Conservation (phyloP, 306 rosid species). For the Macrotyloma uniflorum region DNA sequence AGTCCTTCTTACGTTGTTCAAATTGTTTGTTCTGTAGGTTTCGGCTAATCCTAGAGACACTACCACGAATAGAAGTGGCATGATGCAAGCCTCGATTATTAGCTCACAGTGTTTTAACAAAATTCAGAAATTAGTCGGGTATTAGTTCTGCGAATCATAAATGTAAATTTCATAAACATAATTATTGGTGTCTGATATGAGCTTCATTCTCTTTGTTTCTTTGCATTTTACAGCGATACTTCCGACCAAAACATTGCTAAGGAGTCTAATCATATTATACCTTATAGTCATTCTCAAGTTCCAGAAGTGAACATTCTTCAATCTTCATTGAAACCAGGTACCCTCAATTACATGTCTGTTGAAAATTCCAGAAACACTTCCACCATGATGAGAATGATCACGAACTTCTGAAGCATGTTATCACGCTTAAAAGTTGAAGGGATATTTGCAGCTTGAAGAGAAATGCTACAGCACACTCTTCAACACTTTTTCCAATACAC, state of each 20-base stretch:
- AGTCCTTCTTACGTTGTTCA: conserved; percentile 1
- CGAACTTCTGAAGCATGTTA: conserved; percentile 38
- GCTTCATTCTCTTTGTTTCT: conserved; percentile 17
- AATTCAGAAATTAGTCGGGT: conserved; percentile 36
- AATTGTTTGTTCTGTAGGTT: conserved; percentile 32
- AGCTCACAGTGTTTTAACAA: conserved; percentile 17
- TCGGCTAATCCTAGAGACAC: conserved; percentile 33
- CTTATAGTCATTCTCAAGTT: conserved; percentile 8
- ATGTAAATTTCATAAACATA: not conserved
- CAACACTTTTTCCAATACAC: too few species aligned
- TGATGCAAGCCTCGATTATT: conserved; percentile 22
- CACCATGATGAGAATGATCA: conserved; percentile 35
- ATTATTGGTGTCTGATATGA: not conserved
- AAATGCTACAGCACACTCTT: too few species aligned
- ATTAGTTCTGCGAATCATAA: not conserved
- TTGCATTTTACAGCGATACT: conserved; percentile 29
- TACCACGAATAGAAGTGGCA: conserved; percentile 7
- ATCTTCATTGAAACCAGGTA: conserved; percentile 32
- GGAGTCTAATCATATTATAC: conserved; percentile 16
- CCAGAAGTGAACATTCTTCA: conserved; percentile 32
- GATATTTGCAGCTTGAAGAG: not conserved
- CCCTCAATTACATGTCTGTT: conserved; percentile 35
- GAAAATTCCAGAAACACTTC: conserved; percentile 42
- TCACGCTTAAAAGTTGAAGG: not conserved
- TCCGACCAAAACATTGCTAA: conserved; percentile 9